Evolutionary conservation across 1,139 yeast species (phyloP), one percentile per base, ranked within the genome.

Genomic region (Pichiaceae sp.): DNA sequence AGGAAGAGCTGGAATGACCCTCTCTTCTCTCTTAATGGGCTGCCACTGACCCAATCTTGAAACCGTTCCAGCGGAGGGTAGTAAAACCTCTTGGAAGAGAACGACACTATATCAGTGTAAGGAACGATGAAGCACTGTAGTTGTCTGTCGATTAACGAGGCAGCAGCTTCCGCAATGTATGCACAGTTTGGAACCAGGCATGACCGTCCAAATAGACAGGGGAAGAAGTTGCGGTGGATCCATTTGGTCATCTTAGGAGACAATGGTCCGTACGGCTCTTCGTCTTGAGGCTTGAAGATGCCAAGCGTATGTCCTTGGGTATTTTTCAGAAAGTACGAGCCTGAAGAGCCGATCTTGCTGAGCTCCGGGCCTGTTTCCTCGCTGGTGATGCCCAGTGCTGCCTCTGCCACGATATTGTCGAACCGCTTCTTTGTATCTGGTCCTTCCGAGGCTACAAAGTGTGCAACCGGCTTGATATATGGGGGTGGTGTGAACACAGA

Each of bases 201-300:
- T 28, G 82, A 72, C 38, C 91, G 56, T 3, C 91, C 89, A 57
- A 81, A 81, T 51, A 78, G 80, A 49, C 87, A 81, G 1, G 89
- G 89, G 42, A 80, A 81, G 44, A 80, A 68, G 23, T 80, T 81
- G 42, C 89, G 58, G 52, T 81, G 89, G 7, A 79, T 54, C 89
- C 89, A 81, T 57, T 81, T 81, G 2, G 84, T 73, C 87, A 89
- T 78, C 53, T 81, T 81, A 0, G 89, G 89, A 4, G 83, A 76
- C 37, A 81, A 52, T 0, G 87, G 85, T 0, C 89, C 91, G 50
- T 81, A 81, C 0, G 89, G 91, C 47, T 81, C 89, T 55, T 81
- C 91, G 55, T 80, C 86, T 51, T 79, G 79, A 5, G 91, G 91
- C 52, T 81, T 81, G 63, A 81, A 81, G 3, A 81, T 78, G 0